Evolutionary conservation across 352 stramenopile genomes (phyloP).

Genomic region (Pelagophyceae sp.): DNA sequence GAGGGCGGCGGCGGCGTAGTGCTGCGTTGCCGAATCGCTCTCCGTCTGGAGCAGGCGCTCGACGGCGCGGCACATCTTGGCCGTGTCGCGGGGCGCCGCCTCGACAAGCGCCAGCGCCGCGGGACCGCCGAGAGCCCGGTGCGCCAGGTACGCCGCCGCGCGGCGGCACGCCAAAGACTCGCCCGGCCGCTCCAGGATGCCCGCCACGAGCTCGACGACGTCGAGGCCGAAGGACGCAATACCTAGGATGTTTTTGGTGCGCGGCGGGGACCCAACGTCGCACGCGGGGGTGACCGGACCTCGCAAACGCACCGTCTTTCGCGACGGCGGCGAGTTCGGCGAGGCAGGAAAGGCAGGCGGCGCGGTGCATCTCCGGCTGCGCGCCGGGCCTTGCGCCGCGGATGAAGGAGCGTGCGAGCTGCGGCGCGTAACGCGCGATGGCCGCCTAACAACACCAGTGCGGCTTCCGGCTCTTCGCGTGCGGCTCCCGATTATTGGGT

Average conservation of each 20-base stretch:
- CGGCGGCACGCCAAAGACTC: background rate
- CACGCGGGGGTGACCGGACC: too few species aligned
- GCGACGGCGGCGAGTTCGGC: background rate
- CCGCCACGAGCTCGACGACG: background rate
- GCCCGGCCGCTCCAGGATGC: background rate
- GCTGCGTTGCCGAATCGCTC: background rate
- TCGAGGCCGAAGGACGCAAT: background rate
- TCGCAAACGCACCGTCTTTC: too few species aligned
- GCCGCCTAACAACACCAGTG: too few species aligned
- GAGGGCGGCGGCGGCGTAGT: background rate
- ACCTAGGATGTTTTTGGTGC: too few species aligned
- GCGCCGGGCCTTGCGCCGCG: too few species aligned
- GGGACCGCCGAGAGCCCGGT: background rate
- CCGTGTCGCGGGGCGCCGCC: background rate
- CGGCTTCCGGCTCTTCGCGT: too few species aligned
- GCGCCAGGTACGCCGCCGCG: background rate
- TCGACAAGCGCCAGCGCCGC: background rate
- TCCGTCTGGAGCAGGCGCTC: background rate
- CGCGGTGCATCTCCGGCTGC: background rate
- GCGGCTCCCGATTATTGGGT: too few species aligned
- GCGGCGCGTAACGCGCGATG: background rate
- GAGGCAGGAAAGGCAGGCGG: background rate
- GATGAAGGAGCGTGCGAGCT: background rate
- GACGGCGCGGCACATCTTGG: background rate
- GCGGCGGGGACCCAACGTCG: too few species aligned